Base-by-base conservation (phyloP, 495 filamentous ascomycete genomes). In the Massariosphaeria phaeospora region DNA sequence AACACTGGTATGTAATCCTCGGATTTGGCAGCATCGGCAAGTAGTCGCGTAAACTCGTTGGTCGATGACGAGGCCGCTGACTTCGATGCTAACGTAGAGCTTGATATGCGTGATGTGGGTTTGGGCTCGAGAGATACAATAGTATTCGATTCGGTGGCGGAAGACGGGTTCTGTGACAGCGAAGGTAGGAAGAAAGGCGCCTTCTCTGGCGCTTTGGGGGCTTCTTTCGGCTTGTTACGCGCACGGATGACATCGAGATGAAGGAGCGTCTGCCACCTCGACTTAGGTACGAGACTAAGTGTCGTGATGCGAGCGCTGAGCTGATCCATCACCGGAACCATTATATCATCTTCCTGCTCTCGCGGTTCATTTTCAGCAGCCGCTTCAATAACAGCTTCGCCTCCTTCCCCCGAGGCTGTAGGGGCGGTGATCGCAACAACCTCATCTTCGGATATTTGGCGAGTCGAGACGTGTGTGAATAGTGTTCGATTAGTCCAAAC, bases 111-210 rank as follows among this genome's bases (percentile, higher is more conserved):
- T n/a, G 52, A 61, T 12, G 35, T 27, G 9, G 29, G 24, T 15
- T 61, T 47, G 24, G 23, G n/a, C 24, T 25, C 20, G 9, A 36
- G n/a, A 12, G 43, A 18, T 9, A 24, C 44, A 10, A 51, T 9
- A 15, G 40, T 38, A 38, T n/a, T 42, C 4, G 39, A 42, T 48
- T 46, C 25, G 54, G 66, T 38, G 5, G 40, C 43, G 12, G 48
- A 41, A 2, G 43, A 11, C 17, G 63, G 43, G 15, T 68, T 55
- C 33, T 66, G 53, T 3, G 53, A 50, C 5, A 87, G 70, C 1
- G 88, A 84, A 10, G 90, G 88, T 12, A 99, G 75, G 74, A 97
- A 99, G 73, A 99, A 99, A 1, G 93, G 93, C 0, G 93, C 90
- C 65, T 93, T 96, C 66, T 95, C 86, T 3, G 94, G 93, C 2